Conservation (phyloP, 2,329 filamentous ascomycete species). For the Talaromyces sp. region DNA sequence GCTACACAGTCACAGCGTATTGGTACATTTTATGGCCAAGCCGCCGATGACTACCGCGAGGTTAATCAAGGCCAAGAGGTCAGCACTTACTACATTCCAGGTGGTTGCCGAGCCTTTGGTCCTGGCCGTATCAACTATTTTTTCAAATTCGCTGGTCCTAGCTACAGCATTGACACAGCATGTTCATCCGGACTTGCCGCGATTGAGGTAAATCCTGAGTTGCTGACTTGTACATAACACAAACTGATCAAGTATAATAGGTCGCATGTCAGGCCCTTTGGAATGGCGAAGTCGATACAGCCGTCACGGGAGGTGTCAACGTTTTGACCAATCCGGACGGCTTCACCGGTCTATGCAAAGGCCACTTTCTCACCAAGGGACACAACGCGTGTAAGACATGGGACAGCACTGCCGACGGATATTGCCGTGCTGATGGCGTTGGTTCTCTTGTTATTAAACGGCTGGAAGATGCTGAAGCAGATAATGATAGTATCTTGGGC, state of each 20-base stretch:
- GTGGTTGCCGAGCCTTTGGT: constrained; percentile 58
- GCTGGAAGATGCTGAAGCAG: constrained; percentile 70
- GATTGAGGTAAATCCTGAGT: constrained; percentile 48
- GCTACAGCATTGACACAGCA: constrained; percentile 70
- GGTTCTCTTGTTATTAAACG: constrained; percentile 74
- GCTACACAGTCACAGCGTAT: constrained; percentile 63
- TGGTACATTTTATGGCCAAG: constrained; percentile 71
- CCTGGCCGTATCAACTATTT: constrained; percentile 69
- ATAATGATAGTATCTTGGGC: constrained; percentile 67
- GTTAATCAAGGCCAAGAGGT: constrained; percentile 69
- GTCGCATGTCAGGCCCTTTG: constrained; percentile 66
- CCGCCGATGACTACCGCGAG: constrained; percentile 73
- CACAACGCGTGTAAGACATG: constrained; percentile 76
- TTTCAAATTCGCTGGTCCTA: constrained; percentile 72
- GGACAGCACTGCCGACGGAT: constrained; percentile 75
- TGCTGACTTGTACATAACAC: no score
- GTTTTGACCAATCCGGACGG: constrained; percentile 76
- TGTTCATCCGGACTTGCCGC: constrained; percentile 72
- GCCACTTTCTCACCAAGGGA: constrained; percentile 68
- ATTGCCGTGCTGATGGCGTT: constrained; percentile 74
- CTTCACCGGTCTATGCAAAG: constrained; percentile 70
- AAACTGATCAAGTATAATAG: no score
- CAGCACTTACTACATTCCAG: constrained; percentile 65
- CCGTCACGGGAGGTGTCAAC: constrained; percentile 69
- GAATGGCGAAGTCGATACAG: constrained; percentile 74